Evolutionary conservation across 2,329 filamentous ascomycete genomes (phyloP).

Genomic region (Biscogniauxia marginata): DNA sequence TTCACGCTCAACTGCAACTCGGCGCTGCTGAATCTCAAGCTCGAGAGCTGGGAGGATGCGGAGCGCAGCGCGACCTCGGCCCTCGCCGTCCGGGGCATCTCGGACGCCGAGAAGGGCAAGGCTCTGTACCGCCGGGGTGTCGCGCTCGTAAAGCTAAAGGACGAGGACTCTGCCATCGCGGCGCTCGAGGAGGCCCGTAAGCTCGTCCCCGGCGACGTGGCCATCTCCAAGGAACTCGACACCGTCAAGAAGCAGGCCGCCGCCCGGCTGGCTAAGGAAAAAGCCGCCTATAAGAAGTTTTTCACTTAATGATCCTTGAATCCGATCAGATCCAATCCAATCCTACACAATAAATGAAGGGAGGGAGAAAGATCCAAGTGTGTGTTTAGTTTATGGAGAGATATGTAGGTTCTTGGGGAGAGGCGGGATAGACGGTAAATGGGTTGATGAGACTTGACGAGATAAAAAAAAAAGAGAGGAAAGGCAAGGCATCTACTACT

Average conservation of each 20-base stretch:
- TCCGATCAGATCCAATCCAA: background rate
- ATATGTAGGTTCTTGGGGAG: background rate
- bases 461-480: background rate
- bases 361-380: too few relatives aligned
- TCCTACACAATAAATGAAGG: background rate
- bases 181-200: slow-evolving; percentile 74
- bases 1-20: slow-evolving; percentile 88
- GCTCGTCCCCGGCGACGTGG: slow-evolving; percentile 72
- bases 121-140: slow-evolving; percentile 80
- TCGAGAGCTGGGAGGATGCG: slow-evolving; percentile 68
- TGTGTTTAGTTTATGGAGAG: too few relatives aligned
- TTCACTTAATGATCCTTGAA: slow-evolving; percentile 53
- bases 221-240: slow-evolving; percentile 71
- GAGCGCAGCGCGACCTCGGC: slow-evolving; percentile 70
- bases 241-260: slow-evolving; percentile 74
- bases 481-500: too few relatives aligned
- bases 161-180: slow-evolving; percentile 76
- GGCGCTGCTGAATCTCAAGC: slow-evolving; percentile 81
- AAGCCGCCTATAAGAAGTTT: slow-evolving; percentile 89
- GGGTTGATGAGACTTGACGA: background rate
- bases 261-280: slow-evolving; percentile 80
- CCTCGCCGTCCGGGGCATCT: slow-evolving; percentile 63
- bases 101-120: slow-evolving; percentile 82
- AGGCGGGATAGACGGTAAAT: background rate
- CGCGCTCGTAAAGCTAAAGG: slow-evolving; percentile 74